Evolutionary conservation across 2,329 filamentous ascomycete species (phyloP), one percentile per base, ranked within the genome.

Genomic region (Tolypocladium ophioglossoides): DNA sequence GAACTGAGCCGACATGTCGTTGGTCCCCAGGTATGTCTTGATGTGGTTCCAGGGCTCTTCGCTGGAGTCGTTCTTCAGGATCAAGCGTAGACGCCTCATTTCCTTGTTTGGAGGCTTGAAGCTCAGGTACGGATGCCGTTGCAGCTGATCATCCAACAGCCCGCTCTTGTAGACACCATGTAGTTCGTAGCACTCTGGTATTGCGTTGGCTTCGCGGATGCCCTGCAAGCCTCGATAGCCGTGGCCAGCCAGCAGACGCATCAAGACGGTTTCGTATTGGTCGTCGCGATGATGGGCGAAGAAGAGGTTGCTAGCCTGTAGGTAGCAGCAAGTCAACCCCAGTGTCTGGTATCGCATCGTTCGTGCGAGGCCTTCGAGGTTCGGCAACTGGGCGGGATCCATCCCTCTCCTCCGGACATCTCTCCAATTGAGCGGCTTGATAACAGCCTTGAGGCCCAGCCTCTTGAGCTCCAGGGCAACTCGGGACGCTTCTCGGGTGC

Each of bases 201-300:
- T 90, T 47, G 81, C 79, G 32, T 79, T 76, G 20, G 79, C 74
- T 3, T 74, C 62, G 11, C 76, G 78, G 62, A 95, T 94, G 4
- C 87, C 90, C 18, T 77, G 74, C 34, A 96, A 73, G 0, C 89
- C 91, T n/a, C 78, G 73, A n/a, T 81, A 80, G 2, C 79, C 73
- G 62, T 89, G 86, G 0, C 85, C 84, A 3, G 76, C 74, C 10
- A 85, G 70, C 38, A 97, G 69, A 44, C 94, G 81, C 84, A 91
- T 87, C 50, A 97, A 71, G 4, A 95, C 78, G 0, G 91, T 96
- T 72, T 99, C 94, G 54, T 91, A 87, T 64, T 94, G 89, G 63
- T 99, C 94, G 63, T 96, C 91, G 57, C 80, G 76, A 66, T 99
- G 94, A 66, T 99, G 94, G 4, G 86, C 94, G 32, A 95, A 73